These are phyloP conservation scores for Senecio squalidus DNA, from an alignment of 140 eudicot genomes.

Conservation along the genomic window DNA sequence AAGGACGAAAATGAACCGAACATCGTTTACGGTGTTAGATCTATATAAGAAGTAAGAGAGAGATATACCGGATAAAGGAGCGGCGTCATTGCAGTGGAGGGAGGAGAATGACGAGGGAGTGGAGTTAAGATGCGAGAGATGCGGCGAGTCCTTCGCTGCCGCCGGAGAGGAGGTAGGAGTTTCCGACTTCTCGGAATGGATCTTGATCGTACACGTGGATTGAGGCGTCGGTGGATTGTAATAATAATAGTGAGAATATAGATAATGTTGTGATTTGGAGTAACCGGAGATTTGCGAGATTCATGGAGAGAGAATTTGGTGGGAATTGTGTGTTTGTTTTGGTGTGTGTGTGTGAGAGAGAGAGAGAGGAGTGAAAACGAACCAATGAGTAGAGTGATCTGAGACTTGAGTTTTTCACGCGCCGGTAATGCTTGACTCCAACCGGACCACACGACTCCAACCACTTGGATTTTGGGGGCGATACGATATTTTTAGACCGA, in stretches of 20 bases:
- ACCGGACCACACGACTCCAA: too few relatives aligned
- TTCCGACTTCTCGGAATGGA: conserved; percentile 90
- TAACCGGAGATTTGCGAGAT: conserved; percentile 31
- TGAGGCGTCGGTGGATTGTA: conserved; percentile 58
- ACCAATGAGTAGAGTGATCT: too few relatives aligned
- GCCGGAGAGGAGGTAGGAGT: conserved; percentile 84
- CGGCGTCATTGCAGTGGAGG: conserved; percentile 41
- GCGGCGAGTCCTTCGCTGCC: conserved; percentile 94
- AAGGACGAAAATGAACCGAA: too few relatives aligned
- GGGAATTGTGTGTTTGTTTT: too few relatives aligned
- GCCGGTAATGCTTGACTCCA: too few relatives aligned
- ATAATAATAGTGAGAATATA: conserved; percentile 16
- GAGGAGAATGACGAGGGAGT: conserved; percentile 24
- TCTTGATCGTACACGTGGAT: conserved; percentile 76
- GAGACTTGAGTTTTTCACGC: too few relatives aligned
- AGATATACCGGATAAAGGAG: conserved; percentile 63
- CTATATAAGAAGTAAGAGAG: background rate
- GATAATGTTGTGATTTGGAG: conserved; percentile 4
- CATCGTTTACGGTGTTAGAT: too few relatives aligned
- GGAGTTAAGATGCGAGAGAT: conserved; percentile 32
- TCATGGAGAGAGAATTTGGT: too few relatives aligned
- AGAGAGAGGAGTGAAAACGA: too few relatives aligned
- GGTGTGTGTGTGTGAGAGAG: too few relatives aligned
- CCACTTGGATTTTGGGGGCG: too few relatives aligned
- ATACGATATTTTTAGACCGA: too few relatives aligned